phyloP scores from a whole-genome alignment of 106 monocot species.

The Dendrobium huoshanense region DNA sequence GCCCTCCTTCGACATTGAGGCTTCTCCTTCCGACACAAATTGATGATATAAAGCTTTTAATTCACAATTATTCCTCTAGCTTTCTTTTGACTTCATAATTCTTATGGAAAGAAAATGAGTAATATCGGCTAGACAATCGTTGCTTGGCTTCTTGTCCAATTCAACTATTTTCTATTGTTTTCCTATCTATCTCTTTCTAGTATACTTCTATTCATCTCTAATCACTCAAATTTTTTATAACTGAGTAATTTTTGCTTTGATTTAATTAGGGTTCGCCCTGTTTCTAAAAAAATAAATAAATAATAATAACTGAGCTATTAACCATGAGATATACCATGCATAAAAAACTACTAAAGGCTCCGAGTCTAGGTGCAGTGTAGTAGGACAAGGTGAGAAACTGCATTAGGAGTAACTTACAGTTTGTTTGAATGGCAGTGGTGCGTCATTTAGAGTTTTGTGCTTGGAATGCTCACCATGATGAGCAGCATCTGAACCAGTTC shows the following conservation, averaged over 20 bases:
- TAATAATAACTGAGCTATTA: background rate
- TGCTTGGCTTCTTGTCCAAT: background rate
- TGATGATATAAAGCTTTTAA: background rate
- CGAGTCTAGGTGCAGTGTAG: background rate
- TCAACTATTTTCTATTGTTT: background rate
- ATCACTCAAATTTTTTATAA: background rate
- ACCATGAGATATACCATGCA: background rate
- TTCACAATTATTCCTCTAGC: background rate
- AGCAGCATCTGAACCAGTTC: conserved; percentile 43
- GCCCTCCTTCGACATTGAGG: background rate
- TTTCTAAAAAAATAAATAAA: background rate
- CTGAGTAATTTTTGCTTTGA: background rate
- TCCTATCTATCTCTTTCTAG: background rate
- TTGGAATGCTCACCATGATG: conserved; percentile 41
- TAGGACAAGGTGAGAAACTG: background rate
- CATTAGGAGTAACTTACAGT: conserved; percentile 20
- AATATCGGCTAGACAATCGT: background rate
- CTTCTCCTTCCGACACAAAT: background rate
- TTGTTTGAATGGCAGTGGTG: conserved; percentile 27
- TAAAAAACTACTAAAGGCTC: background rate
- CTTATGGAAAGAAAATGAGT: background rate
- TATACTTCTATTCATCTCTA: background rate
- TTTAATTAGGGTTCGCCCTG: background rate
- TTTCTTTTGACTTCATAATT: background rate
- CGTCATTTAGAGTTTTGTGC: conserved; percentile 36